These are phyloP conservation scores for Grammothele lineata DNA, from an alignment of 768 basidiomycete species.

Conservation along the genomic window DNA sequence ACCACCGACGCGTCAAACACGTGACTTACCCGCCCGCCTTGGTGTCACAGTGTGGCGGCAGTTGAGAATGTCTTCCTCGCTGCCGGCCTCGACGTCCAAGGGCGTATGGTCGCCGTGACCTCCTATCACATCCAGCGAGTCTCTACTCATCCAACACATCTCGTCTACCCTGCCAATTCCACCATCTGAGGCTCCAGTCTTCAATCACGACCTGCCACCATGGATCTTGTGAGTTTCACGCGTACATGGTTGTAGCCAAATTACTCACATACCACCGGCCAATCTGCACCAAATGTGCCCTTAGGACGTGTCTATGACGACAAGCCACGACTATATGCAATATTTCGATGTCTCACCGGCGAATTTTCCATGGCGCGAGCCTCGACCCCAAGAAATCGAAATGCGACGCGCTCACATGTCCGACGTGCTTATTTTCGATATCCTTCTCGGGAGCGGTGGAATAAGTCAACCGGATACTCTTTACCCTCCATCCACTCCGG, in stretches of 20 bases:
- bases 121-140: too few species aligned
- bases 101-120: too few species aligned
- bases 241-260: too few species aligned
- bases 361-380: constrained; percentile 57
- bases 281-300: not conserved
- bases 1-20: too few species aligned
- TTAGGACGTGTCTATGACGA: constrained; percentile 4
- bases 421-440: constrained; percentile 69
- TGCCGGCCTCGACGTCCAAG: too few species aligned
- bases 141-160: too few species aligned
- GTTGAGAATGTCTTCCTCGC: too few species aligned
- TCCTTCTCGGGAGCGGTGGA: constrained; percentile 62
- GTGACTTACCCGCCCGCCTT: too few species aligned
- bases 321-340: constrained; percentile 4
- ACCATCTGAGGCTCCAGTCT: too few species aligned
- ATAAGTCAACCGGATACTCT: constrained; percentile 54
- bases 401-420: constrained; percentile 56
- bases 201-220: not conserved
- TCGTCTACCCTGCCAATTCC: too few species aligned
- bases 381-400: constrained; percentile 53
- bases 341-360: constrained; percentile 49
- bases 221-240: not conserved
- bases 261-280: too few species aligned
- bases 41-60: too few species aligned
- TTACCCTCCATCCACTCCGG: constrained; percentile 63